Percentiles rank a stretch among this genome's conserved stretches.
These are phyloP conservation scores for Trypanosoma melophagium DNA, from an alignment of 208 protist species.

Conservation along the genomic window DNA sequence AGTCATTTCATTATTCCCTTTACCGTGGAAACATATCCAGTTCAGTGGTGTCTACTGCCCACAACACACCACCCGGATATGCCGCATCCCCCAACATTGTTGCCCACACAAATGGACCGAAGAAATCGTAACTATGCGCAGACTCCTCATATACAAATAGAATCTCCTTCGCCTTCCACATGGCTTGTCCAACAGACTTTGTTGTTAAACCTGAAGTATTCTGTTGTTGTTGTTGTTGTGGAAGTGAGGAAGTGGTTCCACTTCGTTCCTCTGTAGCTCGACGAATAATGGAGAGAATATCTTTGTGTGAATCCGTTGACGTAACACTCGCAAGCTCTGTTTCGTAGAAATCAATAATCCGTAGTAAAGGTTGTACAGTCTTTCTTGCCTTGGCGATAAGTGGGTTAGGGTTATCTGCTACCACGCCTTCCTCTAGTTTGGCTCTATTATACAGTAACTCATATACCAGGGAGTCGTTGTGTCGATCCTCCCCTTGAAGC, in stretches of 20 bases:
- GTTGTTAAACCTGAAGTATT: too few relatives aligned
- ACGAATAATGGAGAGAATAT: constrained; percentile 41
- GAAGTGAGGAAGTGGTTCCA: neutral
- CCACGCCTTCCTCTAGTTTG: constrained; percentile 25
- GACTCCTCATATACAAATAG: constrained; percentile 75
- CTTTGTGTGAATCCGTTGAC: constrained; percentile 15
- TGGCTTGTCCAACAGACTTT: neutral
- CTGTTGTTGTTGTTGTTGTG: neutral
- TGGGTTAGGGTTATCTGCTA: neutral
- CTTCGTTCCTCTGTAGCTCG: constrained; percentile 15
- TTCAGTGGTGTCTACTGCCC: constrained; percentile 35
- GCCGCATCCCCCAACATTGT: constrained; percentile 56
- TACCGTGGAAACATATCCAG: constrained; percentile 53
- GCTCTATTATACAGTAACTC: constrained; percentile 66
- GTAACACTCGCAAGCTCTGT: constrained; percentile 45
- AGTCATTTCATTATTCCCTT: neutral
- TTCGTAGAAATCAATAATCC: constrained; percentile 40
- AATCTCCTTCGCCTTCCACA: constrained; percentile 16
- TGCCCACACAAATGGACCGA: constrained; percentile 81
- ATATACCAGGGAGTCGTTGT: constrained; percentile 77
- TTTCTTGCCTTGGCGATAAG: constrained; percentile 8
- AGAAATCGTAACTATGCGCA: constrained; percentile 81
- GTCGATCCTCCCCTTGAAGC: constrained; percentile 40
- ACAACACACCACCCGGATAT: constrained; percentile 63
- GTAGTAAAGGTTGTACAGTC: constrained; percentile 9